Evolutionary conservation across 805 yeast genomes (phyloP).

Genomic region (Tetrapisispora taiwanensis): DNA sequence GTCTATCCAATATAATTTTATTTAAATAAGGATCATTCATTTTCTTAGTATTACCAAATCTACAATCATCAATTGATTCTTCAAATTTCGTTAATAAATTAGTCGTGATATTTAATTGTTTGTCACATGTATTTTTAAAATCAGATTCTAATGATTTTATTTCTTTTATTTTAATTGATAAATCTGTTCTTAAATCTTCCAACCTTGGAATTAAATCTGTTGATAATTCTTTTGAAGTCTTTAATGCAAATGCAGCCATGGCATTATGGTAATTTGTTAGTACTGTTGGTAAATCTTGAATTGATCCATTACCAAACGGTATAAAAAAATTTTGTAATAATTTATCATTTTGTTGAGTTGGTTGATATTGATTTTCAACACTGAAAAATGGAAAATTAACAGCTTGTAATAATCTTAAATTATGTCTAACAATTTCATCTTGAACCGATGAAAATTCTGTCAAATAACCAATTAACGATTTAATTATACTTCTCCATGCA

Average conservation of each 20-base stretch:
- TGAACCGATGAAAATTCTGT: conserved; percentile 75
- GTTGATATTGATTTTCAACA: conserved; percentile 23
- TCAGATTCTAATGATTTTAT: conserved; percentile 75
- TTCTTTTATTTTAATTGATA: conserved; percentile 76
- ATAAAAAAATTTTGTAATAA: conserved; percentile 43
- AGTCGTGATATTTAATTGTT: conserved; percentile 60
- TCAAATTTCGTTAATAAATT: conserved; percentile 42
- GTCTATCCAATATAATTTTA: conserved; percentile 61
- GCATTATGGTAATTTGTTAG: conserved; percentile 56
- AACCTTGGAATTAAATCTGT: conserved; percentile 54
- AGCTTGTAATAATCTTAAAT: conserved; percentile 70
- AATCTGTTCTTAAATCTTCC: conserved; percentile 62
- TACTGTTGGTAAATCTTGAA: conserved; percentile 71
- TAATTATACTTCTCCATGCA: conserved; percentile 76
- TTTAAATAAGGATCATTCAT: conserved; percentile 66
- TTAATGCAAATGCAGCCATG: conserved; percentile 47
- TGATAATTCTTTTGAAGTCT: conserved; percentile 50
- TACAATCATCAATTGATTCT: conserved; percentile 57
- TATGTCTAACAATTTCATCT: conserved; percentile 81
- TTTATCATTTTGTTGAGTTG: conserved; percentile 16
- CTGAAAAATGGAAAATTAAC: conserved; percentile 37
- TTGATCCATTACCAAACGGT: conserved; percentile 69
- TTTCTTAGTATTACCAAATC: conserved; percentile 36
- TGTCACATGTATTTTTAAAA: conserved; percentile 64
- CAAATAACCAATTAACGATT: conserved; percentile 63